Conservation (phyloP, 805 yeast genomes). For the Saturnispora besseyi region DNA sequence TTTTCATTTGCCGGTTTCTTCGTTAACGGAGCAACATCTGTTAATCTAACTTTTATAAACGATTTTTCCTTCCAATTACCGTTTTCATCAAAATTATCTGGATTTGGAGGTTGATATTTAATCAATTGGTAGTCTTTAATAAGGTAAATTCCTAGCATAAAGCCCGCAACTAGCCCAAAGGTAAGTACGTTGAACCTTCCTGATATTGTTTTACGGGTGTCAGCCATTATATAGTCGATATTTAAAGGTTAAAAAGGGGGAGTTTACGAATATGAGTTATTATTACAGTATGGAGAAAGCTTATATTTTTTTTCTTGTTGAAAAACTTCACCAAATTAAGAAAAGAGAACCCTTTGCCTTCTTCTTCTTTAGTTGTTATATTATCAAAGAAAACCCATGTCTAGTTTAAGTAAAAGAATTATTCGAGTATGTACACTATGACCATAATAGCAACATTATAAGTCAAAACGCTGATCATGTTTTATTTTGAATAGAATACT, state of each 20-base stretch:
- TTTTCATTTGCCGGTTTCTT: conserved; percentile 28
- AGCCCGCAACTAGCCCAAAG: conserved; percentile 23
- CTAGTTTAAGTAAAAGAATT: conserved; percentile 75
- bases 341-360: neutral
- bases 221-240: conserved; percentile 9
- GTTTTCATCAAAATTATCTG: conserved; percentile 30
- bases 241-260: neutral
- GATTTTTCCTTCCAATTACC: conserved; percentile 31
- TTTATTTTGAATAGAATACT: neutral
- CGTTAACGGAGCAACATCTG: conserved; percentile 31
- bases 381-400: conserved; percentile 28
- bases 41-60: conserved; percentile 28
- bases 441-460: neutral
- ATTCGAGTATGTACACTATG: conserved; percentile 51
- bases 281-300: too few species aligned
- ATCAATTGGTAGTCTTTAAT: conserved; percentile 30
- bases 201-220: conserved; percentile 17
- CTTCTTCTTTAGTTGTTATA: neutral
- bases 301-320: neutral
- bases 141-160: conserved; percentile 20
- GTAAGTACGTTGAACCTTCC: conserved; percentile 24
- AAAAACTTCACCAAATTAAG: neutral
- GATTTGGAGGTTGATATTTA: conserved; percentile 33
- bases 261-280: neutral
- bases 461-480: neutral